These are phyloP conservation scores for Aspergillus leporis DNA, from an alignment of 495 filamentous ascomycete genomes.

Conservation along the genomic window DNA sequence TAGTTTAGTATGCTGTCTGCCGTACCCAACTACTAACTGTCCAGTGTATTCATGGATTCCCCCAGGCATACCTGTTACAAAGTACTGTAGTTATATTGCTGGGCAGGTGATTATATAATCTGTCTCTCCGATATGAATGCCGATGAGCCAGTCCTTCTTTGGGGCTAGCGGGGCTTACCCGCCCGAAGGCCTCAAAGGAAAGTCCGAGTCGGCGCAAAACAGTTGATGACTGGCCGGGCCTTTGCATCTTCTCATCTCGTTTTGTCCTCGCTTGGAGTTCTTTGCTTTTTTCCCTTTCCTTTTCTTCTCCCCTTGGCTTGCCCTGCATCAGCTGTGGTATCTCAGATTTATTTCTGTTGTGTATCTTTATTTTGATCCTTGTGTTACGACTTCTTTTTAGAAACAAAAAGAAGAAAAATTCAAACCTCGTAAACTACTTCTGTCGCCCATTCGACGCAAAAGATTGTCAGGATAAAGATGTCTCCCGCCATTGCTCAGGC, in stretches of 20 bases:
- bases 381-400: slow-evolving; percentile 14
- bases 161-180: slow-evolving; percentile 30
- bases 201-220: slow-evolving; percentile 26
- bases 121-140: slow-evolving; percentile 7
- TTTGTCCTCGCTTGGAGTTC: not conserved
- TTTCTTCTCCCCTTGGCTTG: slow-evolving; percentile 9
- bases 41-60: too few species aligned
- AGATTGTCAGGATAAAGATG: slow-evolving; percentile 37
- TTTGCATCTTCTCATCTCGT: slow-evolving; percentile 17
- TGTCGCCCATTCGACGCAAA: not conserved
- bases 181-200: slow-evolving; percentile 9
- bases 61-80: too few species aligned
- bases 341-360: slow-evolving; percentile 1
- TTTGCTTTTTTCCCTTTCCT: not conserved
- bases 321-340: slow-evolving; percentile 4
- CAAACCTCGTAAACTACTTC: not conserved
- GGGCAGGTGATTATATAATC: slow-evolving; percentile 11
- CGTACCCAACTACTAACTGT: too few species aligned
- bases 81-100: not conserved
- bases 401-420: slow-evolving; percentile 17
- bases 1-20: too few species aligned
- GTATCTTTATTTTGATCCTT: slow-evolving; percentile 11
- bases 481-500: slow-evolving; percentile 50
- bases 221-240: slow-evolving; percentile 11
- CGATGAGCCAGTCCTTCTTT: slow-evolving; percentile 17